A percentile compares a stretch with the other conserved stretches of the same genome.
Conservation (phyloP, 805 yeast species). For the Saturnispora besseyi region DNA sequence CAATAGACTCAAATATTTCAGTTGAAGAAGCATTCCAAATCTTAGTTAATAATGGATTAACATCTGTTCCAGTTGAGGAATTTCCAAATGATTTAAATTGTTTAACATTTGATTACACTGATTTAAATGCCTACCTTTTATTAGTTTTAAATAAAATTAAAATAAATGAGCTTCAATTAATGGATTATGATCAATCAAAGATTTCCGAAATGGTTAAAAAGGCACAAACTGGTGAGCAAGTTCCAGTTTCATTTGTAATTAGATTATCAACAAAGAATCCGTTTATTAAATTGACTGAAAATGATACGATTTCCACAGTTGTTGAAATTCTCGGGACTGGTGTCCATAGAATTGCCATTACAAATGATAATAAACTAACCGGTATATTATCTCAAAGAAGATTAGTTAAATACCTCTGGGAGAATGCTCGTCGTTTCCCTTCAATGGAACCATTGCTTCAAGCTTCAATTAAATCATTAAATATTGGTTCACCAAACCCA, state of each 20-base stretch:
- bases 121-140: slow-evolving; percentile 76
- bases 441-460: slow-evolving; percentile 67
- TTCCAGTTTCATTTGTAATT: slow-evolving; percentile 84
- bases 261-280: slow-evolving; percentile 83
- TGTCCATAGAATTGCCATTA: slow-evolving; percentile 85
- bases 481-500: slow-evolving; percentile 66
- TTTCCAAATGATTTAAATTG: slow-evolving; percentile 53
- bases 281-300: slow-evolving; percentile 65
- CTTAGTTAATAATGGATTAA: slow-evolving; percentile 60
- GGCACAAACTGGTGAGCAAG: slow-evolving; percentile 83
- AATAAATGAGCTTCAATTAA: slow-evolving; percentile 29
- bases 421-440: slow-evolving; percentile 80
- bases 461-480: slow-evolving; percentile 58
- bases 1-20: slow-evolving; percentile 55
- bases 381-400: slow-evolving; percentile 92
- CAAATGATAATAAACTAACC: slow-evolving; percentile 45
- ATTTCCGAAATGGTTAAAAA: slow-evolving; percentile 37
- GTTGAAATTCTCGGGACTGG: slow-evolving; percentile 90
- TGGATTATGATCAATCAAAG: slow-evolving; percentile 29
- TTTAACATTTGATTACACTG: slow-evolving; percentile 85
- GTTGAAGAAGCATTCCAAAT: slow-evolving; percentile 87
- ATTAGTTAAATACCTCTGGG: slow-evolving; percentile 79
- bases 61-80: slow-evolving; percentile 74
- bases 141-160: slow-evolving; percentile 69
- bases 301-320: slow-evolving; percentile 60